These are phyloP conservation scores for Solanum chacoense DNA, from an alignment of 305 asterid genomes.

Conservation along the genomic window DNA sequence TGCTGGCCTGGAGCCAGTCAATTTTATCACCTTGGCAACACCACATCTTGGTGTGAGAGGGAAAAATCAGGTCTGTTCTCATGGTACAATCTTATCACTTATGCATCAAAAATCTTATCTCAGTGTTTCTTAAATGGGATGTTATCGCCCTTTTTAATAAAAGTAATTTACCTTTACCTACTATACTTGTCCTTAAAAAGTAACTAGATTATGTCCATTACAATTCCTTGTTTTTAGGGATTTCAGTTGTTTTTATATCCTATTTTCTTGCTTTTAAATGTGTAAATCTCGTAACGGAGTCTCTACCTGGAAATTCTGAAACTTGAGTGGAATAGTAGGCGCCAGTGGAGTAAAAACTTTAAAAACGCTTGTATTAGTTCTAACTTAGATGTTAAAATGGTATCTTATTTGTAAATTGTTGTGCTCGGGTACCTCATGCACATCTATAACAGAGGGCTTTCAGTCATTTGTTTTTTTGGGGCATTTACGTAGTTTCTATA, in stretches of 20 bases:
- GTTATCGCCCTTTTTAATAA: background rate
- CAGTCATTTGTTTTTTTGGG: background rate
- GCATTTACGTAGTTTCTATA: background rate
- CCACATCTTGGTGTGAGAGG: conserved; percentile 99
- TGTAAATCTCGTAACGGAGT: background rate
- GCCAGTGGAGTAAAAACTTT: background rate
- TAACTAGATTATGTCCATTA: background rate
- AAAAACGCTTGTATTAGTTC: background rate
- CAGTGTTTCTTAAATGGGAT: background rate
- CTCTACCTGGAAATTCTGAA: background rate
- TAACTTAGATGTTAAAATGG: background rate
- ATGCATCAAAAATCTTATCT: background rate
- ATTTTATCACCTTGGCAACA: conserved; percentile 91
- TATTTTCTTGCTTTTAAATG: background rate
- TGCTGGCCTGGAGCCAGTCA: conserved; percentile 89
- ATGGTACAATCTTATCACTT: background rate
- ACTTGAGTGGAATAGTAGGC: background rate
- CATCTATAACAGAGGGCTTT: background rate
- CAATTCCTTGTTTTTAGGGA: background rate
- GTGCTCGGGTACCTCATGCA: background rate
- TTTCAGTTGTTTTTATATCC: background rate
- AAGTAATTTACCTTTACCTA: background rate
- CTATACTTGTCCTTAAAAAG: background rate
- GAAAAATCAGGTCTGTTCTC: conserved; percentile 70
- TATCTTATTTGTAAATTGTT: background rate